Conservation (phyloP, 192 early-diverging fungal genomes). For the Mortierella hygrophila region DNA sequence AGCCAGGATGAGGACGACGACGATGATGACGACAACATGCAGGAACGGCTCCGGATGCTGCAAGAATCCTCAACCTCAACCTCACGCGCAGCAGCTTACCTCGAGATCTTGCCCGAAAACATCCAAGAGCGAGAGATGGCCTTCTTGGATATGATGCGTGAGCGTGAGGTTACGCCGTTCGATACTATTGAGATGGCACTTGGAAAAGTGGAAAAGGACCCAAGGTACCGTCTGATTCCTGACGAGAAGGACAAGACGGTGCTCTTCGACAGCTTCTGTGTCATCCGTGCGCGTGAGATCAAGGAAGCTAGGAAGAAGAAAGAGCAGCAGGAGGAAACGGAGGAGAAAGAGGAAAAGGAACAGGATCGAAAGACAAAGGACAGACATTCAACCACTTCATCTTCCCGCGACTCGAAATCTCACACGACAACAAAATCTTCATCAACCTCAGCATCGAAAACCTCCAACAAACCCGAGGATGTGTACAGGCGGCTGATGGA, state of each 20-base stretch:
- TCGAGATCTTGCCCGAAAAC: constrained; percentile 36
- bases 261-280: constrained; percentile 83
- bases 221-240: constrained; percentile 55
- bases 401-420: constrained; percentile 19
- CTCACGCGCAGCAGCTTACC: not conserved
- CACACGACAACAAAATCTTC: constrained; percentile 11
- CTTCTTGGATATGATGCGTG: constrained; percentile 66
- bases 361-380: constrained; percentile 10
- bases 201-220: constrained; percentile 73
- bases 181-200: constrained; percentile 81
- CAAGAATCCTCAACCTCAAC: constrained; percentile 15
- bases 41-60: constrained; percentile 32
- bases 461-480: constrained; percentile 56
- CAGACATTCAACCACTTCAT: not conserved
- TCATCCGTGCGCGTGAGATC: constrained; percentile 68
- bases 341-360: not conserved
- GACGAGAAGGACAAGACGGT: constrained; percentile 67
- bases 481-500: constrained; percentile 70
- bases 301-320: constrained; percentile 61
- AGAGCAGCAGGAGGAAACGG: constrained; percentile 42
- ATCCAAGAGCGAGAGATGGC: constrained; percentile 34
- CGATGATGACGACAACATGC: constrained; percentile 39
- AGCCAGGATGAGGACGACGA: constrained; percentile 37
- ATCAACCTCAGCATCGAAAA: constrained; percentile 28
- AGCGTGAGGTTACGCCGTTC: constrained; percentile 80